phyloP scores from a whole-genome alignment of 805 yeast genomes.

The Cyberlindnera galapagoensis region DNA sequence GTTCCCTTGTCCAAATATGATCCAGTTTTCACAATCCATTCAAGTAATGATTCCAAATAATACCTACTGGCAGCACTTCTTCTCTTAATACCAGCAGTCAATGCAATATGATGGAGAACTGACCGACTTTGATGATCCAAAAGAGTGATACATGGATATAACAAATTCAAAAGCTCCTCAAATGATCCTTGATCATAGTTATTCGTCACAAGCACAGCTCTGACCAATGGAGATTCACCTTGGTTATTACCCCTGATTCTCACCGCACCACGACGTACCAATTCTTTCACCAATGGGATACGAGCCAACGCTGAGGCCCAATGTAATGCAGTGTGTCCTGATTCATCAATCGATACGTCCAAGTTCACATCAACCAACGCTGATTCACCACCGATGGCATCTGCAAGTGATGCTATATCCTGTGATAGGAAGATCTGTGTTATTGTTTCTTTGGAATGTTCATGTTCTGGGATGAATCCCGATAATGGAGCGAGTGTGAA shows the following conservation, averaged over 20 bases:
- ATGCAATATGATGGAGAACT: constrained; percentile 79
- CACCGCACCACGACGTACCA: constrained; percentile 62
- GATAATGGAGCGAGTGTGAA: constrained; percentile 42
- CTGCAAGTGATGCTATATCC: constrained; percentile 27
- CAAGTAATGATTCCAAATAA: constrained; percentile 63
- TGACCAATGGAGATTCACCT: constrained; percentile 84
- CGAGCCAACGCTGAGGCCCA: constrained; percentile 94
- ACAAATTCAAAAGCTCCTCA: constrained; percentile 56
- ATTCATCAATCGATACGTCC: constrained; percentile 86
- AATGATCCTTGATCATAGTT: constrained; percentile 76
- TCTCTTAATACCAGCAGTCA: constrained; percentile 72
- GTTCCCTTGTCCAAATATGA: constrained; percentile 37
- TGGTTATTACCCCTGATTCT: constrained; percentile 69
- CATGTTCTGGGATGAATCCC: constrained; percentile 25
- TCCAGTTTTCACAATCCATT: constrained; percentile 67
- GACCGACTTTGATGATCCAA: constrained; percentile 70
- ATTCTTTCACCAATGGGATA: constrained; percentile 56
- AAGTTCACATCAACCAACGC: constrained; percentile 39
- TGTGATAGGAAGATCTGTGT: constrained; percentile 45
- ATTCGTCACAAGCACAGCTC: constrained; percentile 80
- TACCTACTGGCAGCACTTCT: constrained; percentile 68
- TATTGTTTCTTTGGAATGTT: constrained; percentile 36
- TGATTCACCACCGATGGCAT: constrained; percentile 25
- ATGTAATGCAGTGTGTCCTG: constrained; percentile 90
- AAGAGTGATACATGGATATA: constrained; percentile 67